Base-by-base conservation (phyloP, 108 stramenopile genomes). In the Parmales sp. region DNA sequence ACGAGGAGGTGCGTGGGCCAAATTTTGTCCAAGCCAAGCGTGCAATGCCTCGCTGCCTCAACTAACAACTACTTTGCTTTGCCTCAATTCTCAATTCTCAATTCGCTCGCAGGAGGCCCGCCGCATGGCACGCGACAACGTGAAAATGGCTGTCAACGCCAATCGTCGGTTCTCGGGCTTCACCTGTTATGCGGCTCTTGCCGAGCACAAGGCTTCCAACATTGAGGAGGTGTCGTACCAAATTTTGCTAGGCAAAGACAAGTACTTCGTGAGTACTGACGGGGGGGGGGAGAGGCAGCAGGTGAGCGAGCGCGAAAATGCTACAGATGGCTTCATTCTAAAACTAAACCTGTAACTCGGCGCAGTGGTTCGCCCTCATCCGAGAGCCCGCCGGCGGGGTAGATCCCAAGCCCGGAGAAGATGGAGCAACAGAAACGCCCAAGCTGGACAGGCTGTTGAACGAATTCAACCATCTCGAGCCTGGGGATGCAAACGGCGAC, bases 251-350 rank as follows among this genome's bases (percentile, higher is more conserved):
- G 91, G 91, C 2, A 82, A 90, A 49, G 82, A 91, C 65, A 92
- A 94, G 82, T 97, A 97, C 80, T 97, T 97, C 70, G 96, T 97
- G 22, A 85, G 83, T 51, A 93, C 93, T 9, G 96, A 97, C 74
- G 93, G 94, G 63, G 96, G 96, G 11, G 91, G 91, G 22, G 96
- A 95, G 43, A 87, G 96, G 49, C 94, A 95, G 81, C 96, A 96
- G 76, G n/a, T n/a, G n/a, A n/a, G n/a, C n/a, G n/a, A n/a, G n/a
- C n/a, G n/a, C n/a, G n/a, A n/a, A n/a, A n/a, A n/a, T n/a, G n/a
- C n/a, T n/a, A n/a, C n/a, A n/a, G n/a, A n/a, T n/a, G n/a, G n/a
- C n/a, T n/a, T n/a, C n/a, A n/a, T n/a, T n/a, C n/a, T n/a, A n/a
- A n/a, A n/a, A n/a, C n/a, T n/a, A n/a, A n/a, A n/a, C n/a, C n/a